A percentile compares a stretch with the other conserved stretches of the same genome.
phyloP scores from a whole-genome alignment of 2,329 filamentous ascomycete genomes.

The Colletotrichum sp. region DNA sequence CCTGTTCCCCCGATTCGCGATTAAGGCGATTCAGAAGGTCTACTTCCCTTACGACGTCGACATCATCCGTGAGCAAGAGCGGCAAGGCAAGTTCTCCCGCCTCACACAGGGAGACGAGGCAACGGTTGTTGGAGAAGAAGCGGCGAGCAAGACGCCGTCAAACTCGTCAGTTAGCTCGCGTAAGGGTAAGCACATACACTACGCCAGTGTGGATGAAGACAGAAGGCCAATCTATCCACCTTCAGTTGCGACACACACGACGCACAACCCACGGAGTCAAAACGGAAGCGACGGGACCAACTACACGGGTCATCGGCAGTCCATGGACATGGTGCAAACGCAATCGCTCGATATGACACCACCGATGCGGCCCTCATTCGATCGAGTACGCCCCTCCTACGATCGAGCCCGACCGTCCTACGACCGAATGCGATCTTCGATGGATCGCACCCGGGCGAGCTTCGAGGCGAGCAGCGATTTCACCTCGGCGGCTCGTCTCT shows the following conservation, averaged over 20 bases:
- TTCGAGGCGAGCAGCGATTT: conserved; percentile 92
- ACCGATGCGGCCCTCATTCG: conserved; percentile 25
- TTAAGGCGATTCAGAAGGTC: conserved; percentile 91
- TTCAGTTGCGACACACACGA: conserved; percentile 80
- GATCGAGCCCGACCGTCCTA: conserved; percentile 83
- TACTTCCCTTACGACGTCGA: conserved; percentile 94
- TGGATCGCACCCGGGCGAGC: conserved; percentile 83
- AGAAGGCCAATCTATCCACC: conserved; percentile 92
- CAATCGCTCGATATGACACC: conserved; percentile 26
- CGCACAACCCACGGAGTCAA: conserved; percentile 82
- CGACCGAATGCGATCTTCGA: conserved; percentile 83
- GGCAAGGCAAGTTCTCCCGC: conserved; percentile 80
- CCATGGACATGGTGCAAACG: conserved; percentile 53
- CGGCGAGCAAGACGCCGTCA: conserved; percentile 38
- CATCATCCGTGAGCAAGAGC: conserved; percentile 92
- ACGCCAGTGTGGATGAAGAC: conserved; percentile 80
- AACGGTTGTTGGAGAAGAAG: conserved; percentile 20
- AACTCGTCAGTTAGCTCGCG: conserved; percentile 66
- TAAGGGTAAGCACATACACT: conserved; percentile 61
- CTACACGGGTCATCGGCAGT: conserved; percentile 73
- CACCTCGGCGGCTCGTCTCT: conserved; percentile 85
- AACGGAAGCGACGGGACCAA: conserved; percentile 95
- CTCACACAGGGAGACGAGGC: conserved; percentile 48
- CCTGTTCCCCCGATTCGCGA: conserved; percentile 83
- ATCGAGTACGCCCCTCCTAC: conserved; percentile 55